Evolutionary conservation across 73 alveolate genomes (phyloP).

Genomic region (Uronychia setigera): DNA sequence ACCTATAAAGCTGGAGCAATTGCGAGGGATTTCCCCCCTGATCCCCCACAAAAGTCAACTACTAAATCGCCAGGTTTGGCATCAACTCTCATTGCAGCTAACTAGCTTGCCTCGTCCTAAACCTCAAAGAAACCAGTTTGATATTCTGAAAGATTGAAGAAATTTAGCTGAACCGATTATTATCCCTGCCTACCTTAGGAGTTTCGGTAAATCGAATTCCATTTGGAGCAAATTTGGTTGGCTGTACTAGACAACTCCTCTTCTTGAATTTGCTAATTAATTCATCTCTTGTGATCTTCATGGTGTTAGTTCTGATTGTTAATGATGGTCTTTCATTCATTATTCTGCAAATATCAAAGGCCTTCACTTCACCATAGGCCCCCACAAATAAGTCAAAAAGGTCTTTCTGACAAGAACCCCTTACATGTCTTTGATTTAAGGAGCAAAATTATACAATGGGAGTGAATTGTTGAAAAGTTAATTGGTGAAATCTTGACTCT

Average conservation of each 20-base stretch:
- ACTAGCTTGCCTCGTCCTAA: slow-evolving; percentile 80
- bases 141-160: slow-evolving; percentile 65
- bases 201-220: slow-evolving; percentile 62
- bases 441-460: too few species aligned
- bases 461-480: slow-evolving; percentile 23
- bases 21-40: slow-evolving; percentile 76
- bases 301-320: slow-evolving; percentile 77
- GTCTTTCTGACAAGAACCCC: slow-evolving; percentile 78
- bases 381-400: slow-evolving; percentile 62
- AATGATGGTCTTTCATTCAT: slow-evolving; percentile 70
- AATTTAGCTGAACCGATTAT: too few species aligned
- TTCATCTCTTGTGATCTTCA: slow-evolving; percentile 72
- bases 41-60: slow-evolving; percentile 80
- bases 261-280: slow-evolving; percentile 38
- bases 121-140: slow-evolving; percentile 78
- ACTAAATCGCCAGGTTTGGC: slow-evolving; percentile 78
- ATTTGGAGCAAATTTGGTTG: slow-evolving; percentile 66
- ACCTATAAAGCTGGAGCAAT: slow-evolving; percentile 59
- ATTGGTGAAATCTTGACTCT: slow-evolving; percentile 29
- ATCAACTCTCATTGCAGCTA: slow-evolving; percentile 79
- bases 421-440: too few species aligned
- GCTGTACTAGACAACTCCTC: slow-evolving; percentile 47
- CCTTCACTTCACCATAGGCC: slow-evolving; percentile 76
- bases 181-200: slow-evolving; percentile 52
- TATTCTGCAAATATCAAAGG: slow-evolving; percentile 63